Percentiles rank a stretch among this genome's conserved stretches.
Evolutionary conservation across 2,329 filamentous ascomycete species (phyloP).

Genomic region (Verticillium alfalfae): DNA sequence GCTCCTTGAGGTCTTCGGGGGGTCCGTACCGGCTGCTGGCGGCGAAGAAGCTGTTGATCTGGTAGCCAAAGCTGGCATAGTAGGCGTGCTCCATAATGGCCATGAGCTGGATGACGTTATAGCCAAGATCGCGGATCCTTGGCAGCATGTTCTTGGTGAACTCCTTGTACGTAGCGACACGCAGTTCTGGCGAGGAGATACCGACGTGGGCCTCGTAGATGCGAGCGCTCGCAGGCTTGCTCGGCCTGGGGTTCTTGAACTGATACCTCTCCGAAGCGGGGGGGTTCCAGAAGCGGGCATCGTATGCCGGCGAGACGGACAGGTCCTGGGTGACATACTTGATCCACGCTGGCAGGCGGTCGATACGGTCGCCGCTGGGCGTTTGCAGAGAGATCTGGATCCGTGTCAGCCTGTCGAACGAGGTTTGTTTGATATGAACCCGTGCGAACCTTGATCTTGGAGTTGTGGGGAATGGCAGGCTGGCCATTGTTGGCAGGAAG

Average conservation of each 20-base stretch:
- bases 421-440: neutral
- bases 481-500: slow-evolving; percentile 69
- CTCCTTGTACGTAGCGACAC: slow-evolving; percentile 92
- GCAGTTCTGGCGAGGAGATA: slow-evolving; percentile 86
- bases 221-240: slow-evolving; percentile 78
- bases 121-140: slow-evolving; percentile 82
- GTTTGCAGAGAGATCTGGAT: slow-evolving; percentile 76
- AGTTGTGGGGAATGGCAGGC: slow-evolving; percentile 82
- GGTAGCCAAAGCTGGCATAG: slow-evolving; percentile 98
- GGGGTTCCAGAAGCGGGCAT: slow-evolving; percentile 96
- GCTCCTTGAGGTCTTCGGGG: slow-evolving; percentile 92
- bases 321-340: slow-evolving; percentile 95
- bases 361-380: slow-evolving; percentile 72
- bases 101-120: slow-evolving; percentile 98
- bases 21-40: slow-evolving; percentile 91
- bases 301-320: slow-evolving; percentile 82
- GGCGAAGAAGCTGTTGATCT: slow-evolving; percentile 98
- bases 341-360: slow-evolving; percentile 94
- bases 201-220: slow-evolving; percentile 99
- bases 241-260: slow-evolving; percentile 78
- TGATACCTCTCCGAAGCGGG: slow-evolving; percentile 68
- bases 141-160: slow-evolving; percentile 91
- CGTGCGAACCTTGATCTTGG: slow-evolving; percentile 78
- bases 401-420: neutral
- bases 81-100: slow-evolving; percentile 99